Base-by-base conservation (phyloP, 257 asterid genomes). In the Gardenia jasminoides region DNA sequence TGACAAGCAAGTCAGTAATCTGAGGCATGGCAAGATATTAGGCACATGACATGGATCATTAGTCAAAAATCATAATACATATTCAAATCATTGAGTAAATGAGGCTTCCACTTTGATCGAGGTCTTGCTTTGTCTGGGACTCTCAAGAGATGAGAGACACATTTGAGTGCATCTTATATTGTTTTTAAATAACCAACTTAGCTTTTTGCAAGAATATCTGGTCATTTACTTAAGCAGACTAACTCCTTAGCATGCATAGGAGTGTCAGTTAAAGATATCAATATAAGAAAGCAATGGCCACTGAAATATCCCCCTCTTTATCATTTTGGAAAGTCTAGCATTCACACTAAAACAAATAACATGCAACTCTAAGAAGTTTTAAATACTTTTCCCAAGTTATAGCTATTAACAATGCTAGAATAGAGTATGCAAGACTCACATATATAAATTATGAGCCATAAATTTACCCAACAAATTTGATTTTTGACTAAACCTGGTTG, bases 1-100 rank as follows among this genome's bases (percentile, higher is more conserved):
- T 95, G 78, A 89, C 91, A 41, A 95, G 96, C 91, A 95, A 85
- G 85, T 95, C 97, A 1, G 91, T 87, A 79, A 95, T 93, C 99
- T 95, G 89, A 68, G 43, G 68, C 65, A 80, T 24, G 44, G 72
- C 11, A 80, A 80, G 76, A 70, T 28, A 13, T 70, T 30, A 72
- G 80, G 56, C 76, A 72, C 48, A 24, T 79, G 22, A 43, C 31
- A 68, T 22, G 70, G 31, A 64, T 50, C 24, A 33, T 36, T 59
- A 52, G 22, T 33, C 28, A 81, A 15, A 58, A 16, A 65, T 28
- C 43, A 41, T 39, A 54, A 46, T 41, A 46, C 46, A 31, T 65
- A 56, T 48, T 78, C 12, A 43, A 72, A n/a, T 20, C 31, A 10
- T 56, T 58, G 68, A 28, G 50, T 39, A 12, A 48, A 28, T 36